These are phyloP conservation scores for Conidiobolus incongruus DNA, from an alignment of 371 early-diverging fungal genomes.

Conservation along the genomic window DNA sequence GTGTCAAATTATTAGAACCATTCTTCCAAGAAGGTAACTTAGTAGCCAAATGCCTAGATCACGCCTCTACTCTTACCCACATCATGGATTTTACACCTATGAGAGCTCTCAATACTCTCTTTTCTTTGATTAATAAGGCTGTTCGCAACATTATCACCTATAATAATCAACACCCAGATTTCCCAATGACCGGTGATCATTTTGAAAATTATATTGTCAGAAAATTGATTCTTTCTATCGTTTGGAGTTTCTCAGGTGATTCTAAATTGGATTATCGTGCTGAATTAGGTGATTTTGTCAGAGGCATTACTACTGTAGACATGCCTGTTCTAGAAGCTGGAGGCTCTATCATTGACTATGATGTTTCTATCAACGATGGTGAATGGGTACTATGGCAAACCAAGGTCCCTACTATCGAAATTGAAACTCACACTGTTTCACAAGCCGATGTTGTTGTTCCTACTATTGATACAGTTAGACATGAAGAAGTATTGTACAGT, in stretches of 20 bases:
- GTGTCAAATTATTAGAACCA: slow-evolving; percentile 45
- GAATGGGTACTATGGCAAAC: slow-evolving; percentile 84
- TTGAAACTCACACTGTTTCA: slow-evolving; percentile 85
- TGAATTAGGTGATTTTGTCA: slow-evolving; percentile 61
- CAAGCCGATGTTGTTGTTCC: slow-evolving; percentile 91
- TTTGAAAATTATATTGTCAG: slow-evolving; percentile 58
- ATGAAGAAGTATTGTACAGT: slow-evolving; percentile 85
- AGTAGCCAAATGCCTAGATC: slow-evolving; percentile 43
- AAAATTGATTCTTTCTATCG: slow-evolving; percentile 54
- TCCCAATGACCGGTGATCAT: slow-evolving; percentile 61
- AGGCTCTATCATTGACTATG: slow-evolving; percentile 71
- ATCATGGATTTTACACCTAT: slow-evolving; percentile 92
- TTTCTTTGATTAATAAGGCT: slow-evolving; percentile 75
- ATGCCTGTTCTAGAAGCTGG: slow-evolving; percentile 38
- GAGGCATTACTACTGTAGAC: slow-evolving; percentile 53
- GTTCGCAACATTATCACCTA: slow-evolving; percentile 69
- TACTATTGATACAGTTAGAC: slow-evolving; percentile 92
- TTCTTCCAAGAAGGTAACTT: slow-evolving; percentile 52
- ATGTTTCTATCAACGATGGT: slow-evolving; percentile 49
- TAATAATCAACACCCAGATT: slow-evolving; percentile 74
- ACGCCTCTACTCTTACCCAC: slow-evolving; percentile 54
- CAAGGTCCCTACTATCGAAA: slow-evolving; percentile 83
- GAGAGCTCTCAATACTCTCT: slow-evolving; percentile 69
- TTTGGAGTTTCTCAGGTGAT: slow-evolving; percentile 95
- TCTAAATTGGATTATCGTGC: slow-evolving; percentile 49